These are phyloP conservation scores for Penicillium desertorum DNA, from an alignment of 495 filamentous ascomycete genomes.

Conservation along the genomic window DNA sequence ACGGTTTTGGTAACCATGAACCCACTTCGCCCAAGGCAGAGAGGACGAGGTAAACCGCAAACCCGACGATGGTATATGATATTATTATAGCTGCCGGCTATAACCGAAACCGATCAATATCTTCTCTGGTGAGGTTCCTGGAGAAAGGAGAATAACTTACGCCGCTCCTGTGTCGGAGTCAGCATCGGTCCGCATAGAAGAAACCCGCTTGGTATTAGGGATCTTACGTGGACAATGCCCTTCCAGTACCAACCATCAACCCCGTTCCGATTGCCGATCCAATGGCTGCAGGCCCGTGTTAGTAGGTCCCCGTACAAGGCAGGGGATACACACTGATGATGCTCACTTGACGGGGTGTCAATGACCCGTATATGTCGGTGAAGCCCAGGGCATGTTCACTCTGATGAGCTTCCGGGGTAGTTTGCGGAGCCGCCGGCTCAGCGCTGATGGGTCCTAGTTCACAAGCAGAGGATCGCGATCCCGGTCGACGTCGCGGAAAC, in stretches of 20 bases:
- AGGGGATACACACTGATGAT: slow-evolving; percentile 56
- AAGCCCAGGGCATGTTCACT: slow-evolving; percentile 17
- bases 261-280: slow-evolving; percentile 81
- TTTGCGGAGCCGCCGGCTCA: background rate
- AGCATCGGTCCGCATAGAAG: background rate
- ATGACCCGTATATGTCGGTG: slow-evolving; percentile 53
- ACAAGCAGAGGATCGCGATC: slow-evolving; percentile 1
- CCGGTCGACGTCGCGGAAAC: slow-evolving; percentile 2
- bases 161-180: slow-evolving; percentile 29
- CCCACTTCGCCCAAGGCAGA: slow-evolving; percentile 64
- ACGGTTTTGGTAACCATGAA: slow-evolving; percentile 56
- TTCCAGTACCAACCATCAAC: slow-evolving; percentile 60
- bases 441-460: background rate
- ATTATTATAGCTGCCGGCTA: slow-evolving; percentile 61
- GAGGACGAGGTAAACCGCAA: slow-evolving; percentile 61
- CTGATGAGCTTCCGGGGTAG: background rate
- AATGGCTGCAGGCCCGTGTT: slow-evolving; percentile 52
- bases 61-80: slow-evolving; percentile 60
- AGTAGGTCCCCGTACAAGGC: slow-evolving; percentile 1
- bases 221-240: slow-evolving; percentile 59
- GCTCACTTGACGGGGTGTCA: slow-evolving; percentile 67
- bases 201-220: slow-evolving; percentile 26
- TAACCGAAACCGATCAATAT: slow-evolving; percentile 12
- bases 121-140: background rate
- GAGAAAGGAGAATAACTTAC: slow-evolving; percentile 21